phyloP scores from a whole-genome alignment of 108 stramenopile genomes.

The Skeletonema grethae region DNA sequence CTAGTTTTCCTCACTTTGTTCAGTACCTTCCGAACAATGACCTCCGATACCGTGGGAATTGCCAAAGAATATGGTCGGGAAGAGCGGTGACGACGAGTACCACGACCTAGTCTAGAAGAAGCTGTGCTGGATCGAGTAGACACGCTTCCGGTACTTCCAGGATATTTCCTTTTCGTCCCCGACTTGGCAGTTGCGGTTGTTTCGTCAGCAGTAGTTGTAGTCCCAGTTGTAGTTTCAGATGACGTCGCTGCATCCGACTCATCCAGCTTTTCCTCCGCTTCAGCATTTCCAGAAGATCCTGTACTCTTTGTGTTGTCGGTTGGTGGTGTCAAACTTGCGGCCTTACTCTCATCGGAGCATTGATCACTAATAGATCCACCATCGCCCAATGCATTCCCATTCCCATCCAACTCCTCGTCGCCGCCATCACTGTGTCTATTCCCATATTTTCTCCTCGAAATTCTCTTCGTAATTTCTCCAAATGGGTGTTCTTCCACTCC shows the following conservation, averaged over 20 bases:
- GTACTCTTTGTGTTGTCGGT: background rate
- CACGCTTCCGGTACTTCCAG: constrained; percentile 30
- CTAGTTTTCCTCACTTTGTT: constrained; percentile 83
- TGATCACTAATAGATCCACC: constrained; percentile 6
- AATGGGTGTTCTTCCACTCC: constrained; percentile 24
- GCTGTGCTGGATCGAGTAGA: constrained; percentile 45
- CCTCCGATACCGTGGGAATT: constrained; percentile 72
- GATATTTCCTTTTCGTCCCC: constrained; percentile 46
- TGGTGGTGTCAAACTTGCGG: background rate
- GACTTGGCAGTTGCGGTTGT: constrained; percentile 3
- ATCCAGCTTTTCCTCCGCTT: constrained; percentile 13
- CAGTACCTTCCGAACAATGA: constrained; percentile 80
- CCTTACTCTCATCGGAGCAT: background rate
- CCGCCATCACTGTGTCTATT: constrained; percentile 13
- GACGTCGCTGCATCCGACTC: constrained; percentile 30
- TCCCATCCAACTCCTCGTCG: constrained; percentile 8
- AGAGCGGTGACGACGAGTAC: constrained; percentile 30
- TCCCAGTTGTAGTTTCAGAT: constrained; percentile 29
- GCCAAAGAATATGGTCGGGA: constrained; percentile 33
- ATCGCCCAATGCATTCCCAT: background rate
- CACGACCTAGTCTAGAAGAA: constrained; percentile 50
- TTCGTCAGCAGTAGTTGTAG: constrained; percentile 22
- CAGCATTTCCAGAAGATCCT: constrained; percentile 1
- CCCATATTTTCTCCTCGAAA: constrained; percentile 19
- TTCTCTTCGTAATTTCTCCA: constrained; percentile 28